A percentile compares a stretch with the other conserved stretches of the same genome.
These are phyloP conservation scores for Primulina eburnea DNA, from an alignment of 257 asterid genomes.

Conservation along the genomic window DNA sequence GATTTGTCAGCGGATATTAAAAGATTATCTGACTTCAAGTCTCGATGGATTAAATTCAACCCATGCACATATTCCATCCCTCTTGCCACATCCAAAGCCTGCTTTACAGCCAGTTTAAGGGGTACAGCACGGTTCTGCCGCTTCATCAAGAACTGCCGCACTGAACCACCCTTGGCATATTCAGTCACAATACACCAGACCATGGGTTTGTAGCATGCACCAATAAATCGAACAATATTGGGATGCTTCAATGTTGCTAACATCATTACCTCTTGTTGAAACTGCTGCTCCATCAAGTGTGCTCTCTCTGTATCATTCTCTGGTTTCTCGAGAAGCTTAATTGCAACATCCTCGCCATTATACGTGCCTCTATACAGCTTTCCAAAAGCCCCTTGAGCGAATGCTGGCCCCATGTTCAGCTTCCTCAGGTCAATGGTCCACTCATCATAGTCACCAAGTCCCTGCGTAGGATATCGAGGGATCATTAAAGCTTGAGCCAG, in stretches of 20 bases:
- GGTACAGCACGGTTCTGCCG: conserved; percentile 33
- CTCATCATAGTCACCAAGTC: conserved; percentile 53
- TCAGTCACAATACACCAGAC: conserved; percentile 43
- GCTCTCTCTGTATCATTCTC: conserved; percentile 57
- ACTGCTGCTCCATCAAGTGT: conserved; percentile 60
- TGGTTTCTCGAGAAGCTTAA: conserved; percentile 64
- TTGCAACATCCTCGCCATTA: conserved; percentile 59
- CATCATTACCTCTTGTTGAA: conserved; percentile 73
- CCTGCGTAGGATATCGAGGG: conserved; percentile 50
- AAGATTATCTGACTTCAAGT: conserved; percentile 33
- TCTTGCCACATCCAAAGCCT: conserved; percentile 35
- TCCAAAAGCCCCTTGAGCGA: conserved; percentile 71
- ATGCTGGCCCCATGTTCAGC: conserved; percentile 66
- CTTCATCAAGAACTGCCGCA: conserved; percentile 31
- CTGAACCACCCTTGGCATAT: conserved; percentile 38
- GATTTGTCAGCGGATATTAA: conserved; percentile 32
- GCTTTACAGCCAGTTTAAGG: conserved; percentile 34
- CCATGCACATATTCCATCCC: conserved; percentile 37
- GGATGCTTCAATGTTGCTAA: conserved; percentile 57
- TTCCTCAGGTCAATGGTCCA: conserved; percentile 64
- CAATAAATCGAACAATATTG: conserved; percentile 59
- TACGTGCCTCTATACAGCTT: conserved; percentile 59
- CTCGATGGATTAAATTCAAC: conserved; percentile 33
- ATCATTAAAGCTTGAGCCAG: conserved; percentile 58
- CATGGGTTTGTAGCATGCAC: conserved; percentile 66